phyloP scores from a whole-genome alignment of 2,329 filamentous ascomycete genomes.

The Escovopsis sp. region DNA sequence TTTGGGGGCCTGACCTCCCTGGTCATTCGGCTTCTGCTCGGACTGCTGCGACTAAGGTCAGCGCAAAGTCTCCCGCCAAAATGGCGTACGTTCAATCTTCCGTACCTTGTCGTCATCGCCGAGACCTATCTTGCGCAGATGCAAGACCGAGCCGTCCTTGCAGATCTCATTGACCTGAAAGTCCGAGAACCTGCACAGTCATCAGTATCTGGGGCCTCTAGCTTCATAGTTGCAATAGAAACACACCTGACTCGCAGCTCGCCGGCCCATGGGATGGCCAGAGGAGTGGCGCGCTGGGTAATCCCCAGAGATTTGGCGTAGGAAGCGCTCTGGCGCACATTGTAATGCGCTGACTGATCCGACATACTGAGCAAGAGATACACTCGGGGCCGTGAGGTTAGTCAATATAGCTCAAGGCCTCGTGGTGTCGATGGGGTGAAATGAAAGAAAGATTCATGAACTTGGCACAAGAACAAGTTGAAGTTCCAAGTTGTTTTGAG shows the following conservation, averaged over 20 bases:
- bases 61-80: too few relatives aligned
- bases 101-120: conserved; percentile 6
- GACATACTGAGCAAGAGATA: conserved; percentile 12
- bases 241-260: conserved; percentile 24
- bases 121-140: conserved; percentile 40
- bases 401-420: too few relatives aligned
- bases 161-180: conserved; percentile 86
- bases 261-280: conserved; percentile 23
- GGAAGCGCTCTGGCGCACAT: conserved; percentile 17
- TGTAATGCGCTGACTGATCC: conserved; percentile 15
- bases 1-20: conserved; percentile 1
- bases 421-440: too few relatives aligned
- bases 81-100: too few relatives aligned
- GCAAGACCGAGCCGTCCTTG: conserved; percentile 60
- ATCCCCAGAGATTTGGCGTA: conserved; percentile 24
- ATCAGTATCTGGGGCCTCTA: background rate
- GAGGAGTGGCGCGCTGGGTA: conserved; percentile 24
- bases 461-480: background rate
- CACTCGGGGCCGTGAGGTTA: background rate
- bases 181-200: conserved; percentile 58
- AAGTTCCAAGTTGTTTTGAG: background rate
- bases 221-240: background rate
- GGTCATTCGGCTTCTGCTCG: background rate
- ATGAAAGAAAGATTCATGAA: background rate
- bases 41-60: background rate